These are phyloP conservation scores for Tephrocybe rancida DNA, from an alignment of 768 basidiomycete genomes.

Conservation along the genomic window DNA sequence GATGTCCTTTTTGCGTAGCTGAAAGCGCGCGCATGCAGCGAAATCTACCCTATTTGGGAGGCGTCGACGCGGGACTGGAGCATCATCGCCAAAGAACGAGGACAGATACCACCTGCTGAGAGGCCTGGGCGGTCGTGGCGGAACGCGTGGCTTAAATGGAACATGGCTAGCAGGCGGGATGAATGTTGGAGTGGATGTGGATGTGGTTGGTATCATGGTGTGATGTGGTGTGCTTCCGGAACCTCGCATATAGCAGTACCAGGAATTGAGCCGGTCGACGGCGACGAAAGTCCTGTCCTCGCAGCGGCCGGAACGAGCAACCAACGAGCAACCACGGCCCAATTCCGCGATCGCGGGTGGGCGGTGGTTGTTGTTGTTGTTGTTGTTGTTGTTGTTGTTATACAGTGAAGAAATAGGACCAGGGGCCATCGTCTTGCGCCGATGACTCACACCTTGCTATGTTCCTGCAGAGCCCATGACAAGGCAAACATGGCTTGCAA, in stretches of 20 bases:
- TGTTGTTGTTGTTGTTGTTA: slow-evolving; percentile 7
- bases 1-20: not conserved
- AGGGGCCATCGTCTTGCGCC: no score
- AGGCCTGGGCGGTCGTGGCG: not conserved
- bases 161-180: not conserved
- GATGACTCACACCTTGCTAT: no score
- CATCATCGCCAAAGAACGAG: not conserved
- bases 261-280: slow-evolving; percentile 9
- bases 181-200: not conserved
- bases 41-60: slow-evolving; percentile 2
- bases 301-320: slow-evolving; percentile 10
- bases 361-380: not conserved
- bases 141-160: not conserved
- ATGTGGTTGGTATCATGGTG: not conserved
- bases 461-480: no score
- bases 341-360: not conserved
- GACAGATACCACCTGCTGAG: slow-evolving; percentile 1
- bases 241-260: slow-evolving; percentile 7
- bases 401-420: no score
- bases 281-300: slow-evolving; percentile 8
- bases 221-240: no score
- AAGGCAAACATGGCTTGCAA: no score
- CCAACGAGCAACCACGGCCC: slow-evolving; percentile 5
- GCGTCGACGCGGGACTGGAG: not conserved
- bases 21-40: not conserved